Evolutionary conservation across 345 rosid genomes (phyloP), one percentile per base, ranked within the genome.

Genomic region (Gossypium arboreum): DNA sequence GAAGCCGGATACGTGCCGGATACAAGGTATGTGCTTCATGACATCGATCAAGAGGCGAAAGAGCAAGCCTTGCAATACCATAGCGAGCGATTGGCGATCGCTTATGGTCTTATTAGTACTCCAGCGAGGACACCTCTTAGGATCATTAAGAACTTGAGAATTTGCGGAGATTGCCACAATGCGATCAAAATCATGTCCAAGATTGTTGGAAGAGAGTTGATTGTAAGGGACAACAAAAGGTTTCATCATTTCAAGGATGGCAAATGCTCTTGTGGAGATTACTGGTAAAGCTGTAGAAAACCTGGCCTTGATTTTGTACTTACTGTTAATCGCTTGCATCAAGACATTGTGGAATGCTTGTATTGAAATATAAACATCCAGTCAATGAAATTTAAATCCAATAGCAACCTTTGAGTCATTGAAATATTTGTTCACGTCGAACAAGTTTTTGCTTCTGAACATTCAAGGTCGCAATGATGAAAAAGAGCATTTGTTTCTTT

Each of bases 141-240:
- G 84, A 83, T 89, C 75, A 89, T 89, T 75, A 86, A 85, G 85
- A 89, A 86, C 58, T 86, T 89, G 39, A 81, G 92, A n/a, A 89
- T 89, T 12, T 89, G 92, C 1, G 90, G 92, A 3, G 90, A 86
- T 68, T 89, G 92, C 72, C 90, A 89, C 78, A 86, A 86, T 67
- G 90, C 89, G 0, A 85, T 86, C 39, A 89, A 88, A 65, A 85
- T 86, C 69, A 89, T 89, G 92, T 89, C 90, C 0, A 84, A 73
- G 79, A 84, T 86, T 54, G 91, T 89, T 68, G 91, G 88, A 48
- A 84, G 89, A 80, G 91, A 89, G 79, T 83, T 89, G 57, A 85
- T 89, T 43, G 89, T 85, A 41, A 76, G 93, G 80, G 93, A 89
- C 66, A 89, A 84, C 85, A 89, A 89, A 83, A 71, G 91, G 55